Evolutionary conservation across 805 yeast species (phyloP).

Genomic region (Suhomyces sp.): DNA sequence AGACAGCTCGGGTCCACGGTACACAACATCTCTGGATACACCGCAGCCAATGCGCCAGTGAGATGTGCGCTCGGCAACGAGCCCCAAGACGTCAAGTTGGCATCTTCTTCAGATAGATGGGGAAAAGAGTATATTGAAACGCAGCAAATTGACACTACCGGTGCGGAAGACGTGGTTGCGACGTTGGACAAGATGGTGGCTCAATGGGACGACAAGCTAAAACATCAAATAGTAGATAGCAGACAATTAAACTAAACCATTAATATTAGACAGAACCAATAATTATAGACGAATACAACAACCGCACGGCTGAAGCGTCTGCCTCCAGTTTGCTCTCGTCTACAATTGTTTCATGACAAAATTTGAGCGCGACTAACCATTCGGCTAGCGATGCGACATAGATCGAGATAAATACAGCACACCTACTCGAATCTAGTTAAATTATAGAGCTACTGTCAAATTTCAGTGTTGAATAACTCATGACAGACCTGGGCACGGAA

Average conservation of each 20-base stretch:
- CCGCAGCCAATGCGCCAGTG: conserved; percentile 85
- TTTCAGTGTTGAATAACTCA: no score
- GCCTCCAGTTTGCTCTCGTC: neutral
- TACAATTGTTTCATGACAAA: conserved; percentile 1
- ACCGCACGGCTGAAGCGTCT: neutral
- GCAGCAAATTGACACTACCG: conserved; percentile 58
- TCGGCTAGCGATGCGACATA: neutral
- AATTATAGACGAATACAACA: no score
- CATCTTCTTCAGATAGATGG: conserved; percentile 64
- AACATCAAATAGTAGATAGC: conserved; percentile 66
- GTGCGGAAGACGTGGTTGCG: conserved; percentile 61
- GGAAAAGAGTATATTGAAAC: conserved; percentile 65
- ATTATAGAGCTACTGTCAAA: no score
- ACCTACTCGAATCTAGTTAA: no score
- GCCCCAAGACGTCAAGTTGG: conserved; percentile 53
- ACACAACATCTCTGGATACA: conserved; percentile 86
- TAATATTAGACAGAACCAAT: no score
- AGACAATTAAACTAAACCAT: conserved; percentile 15
- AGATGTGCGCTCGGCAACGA: conserved; percentile 49
- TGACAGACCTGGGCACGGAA: neutral
- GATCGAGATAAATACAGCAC: no score
- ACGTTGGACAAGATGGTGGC: conserved; percentile 55
- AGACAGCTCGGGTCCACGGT: conserved; percentile 80
- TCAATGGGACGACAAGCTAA: conserved; percentile 75
- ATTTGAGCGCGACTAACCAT: neutral